Base-by-base conservation (phyloP, 768 basidiomycete genomes). In the Leccinum rimulosum region DNA sequence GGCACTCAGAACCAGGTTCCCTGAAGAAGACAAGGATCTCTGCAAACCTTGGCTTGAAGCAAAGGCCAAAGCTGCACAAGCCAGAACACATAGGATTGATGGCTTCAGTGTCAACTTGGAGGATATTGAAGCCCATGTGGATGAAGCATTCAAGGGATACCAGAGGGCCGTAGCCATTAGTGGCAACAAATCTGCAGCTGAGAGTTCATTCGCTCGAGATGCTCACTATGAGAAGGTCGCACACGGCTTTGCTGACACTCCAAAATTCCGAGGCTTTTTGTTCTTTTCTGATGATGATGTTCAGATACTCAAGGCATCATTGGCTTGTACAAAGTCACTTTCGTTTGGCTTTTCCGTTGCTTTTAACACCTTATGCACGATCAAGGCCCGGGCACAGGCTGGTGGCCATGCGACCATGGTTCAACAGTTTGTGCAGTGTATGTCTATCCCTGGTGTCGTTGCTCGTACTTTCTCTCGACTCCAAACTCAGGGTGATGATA, bases 311-410 rank as follows among this genome's bases (percentile, higher is more conserved):
- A 85, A 84, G 64, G 85, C 86, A 0, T 87, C 87, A 0, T 84
- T 76, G 43, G 86, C 88, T 0, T 82, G 82, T 55, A 35, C 5
- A 0, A 54, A 63, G n/a, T 61, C 61, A 1, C 31, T 61, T 8
- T 56, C 9, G 0, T 86, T 88, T 55, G 85, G 73, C 0, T 86
- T 86, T 64, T 61, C 63, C 0, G 78, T 88, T 33, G 86, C 87
- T 0, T 87, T 84, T 61, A 64, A 61, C 15, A 74, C 76, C 1
- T 63, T 88, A 1, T 85, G 84, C 61, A 52, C 48, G 5, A 82
- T 89, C 73, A 88, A 89, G 68, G 84, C 84, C 0, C 65, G 67
- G 4, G 73, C 78, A 7, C 51, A 52, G 31, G 12, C 19, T 36
- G 62, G 68, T 25, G 61, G 75, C 36, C 54, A 57, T 8, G 27